Conservation (phyloP, 1,284 basidiomycete species). For the Naganishia sp. region DNA sequence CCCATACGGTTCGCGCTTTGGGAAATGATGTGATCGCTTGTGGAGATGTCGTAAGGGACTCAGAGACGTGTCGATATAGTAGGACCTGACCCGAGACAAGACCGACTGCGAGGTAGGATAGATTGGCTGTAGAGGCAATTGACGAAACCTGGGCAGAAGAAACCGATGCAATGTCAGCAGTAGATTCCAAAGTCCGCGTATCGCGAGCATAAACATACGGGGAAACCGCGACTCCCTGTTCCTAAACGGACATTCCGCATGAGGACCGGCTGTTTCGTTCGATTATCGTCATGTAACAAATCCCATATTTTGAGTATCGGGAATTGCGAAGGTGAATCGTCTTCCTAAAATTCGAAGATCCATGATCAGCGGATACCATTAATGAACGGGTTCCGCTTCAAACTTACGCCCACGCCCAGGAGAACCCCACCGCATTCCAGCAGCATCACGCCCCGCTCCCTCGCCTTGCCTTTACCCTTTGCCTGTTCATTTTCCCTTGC, state of each 20-base stretch:
- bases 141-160: slow-evolving; percentile 65
- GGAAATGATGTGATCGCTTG: slow-evolving; percentile 67
- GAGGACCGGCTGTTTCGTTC: slow-evolving; percentile 66
- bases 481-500: background rate
- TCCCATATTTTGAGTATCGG: slow-evolving; percentile 90
- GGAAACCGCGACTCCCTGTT: slow-evolving; percentile 73
- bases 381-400: slow-evolving; percentile 2
- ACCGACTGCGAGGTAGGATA: slow-evolving; percentile 85
- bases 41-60: slow-evolving; percentile 68
- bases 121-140: slow-evolving; percentile 73
- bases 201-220: slow-evolving; percentile 62
- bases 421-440: slow-evolving; percentile 73
- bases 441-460: slow-evolving; percentile 52
- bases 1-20: slow-evolving; percentile 76
- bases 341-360: slow-evolving; percentile 62
- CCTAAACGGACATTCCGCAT: slow-evolving; percentile 77
- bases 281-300: slow-evolving; percentile 72
- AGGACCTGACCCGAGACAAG: slow-evolving; percentile 93
- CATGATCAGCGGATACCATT: slow-evolving; percentile 16
- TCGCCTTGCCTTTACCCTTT: slow-evolving; percentile 26
- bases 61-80: slow-evolving; percentile 84
- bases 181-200: background rate
- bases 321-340: slow-evolving; percentile 59
- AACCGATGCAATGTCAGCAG: slow-evolving; percentile 17
- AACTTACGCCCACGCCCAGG: slow-evolving; percentile 77